Conservation (phyloP, 1,284 basidiomycete species). For the Tremellales sp. region DNA sequence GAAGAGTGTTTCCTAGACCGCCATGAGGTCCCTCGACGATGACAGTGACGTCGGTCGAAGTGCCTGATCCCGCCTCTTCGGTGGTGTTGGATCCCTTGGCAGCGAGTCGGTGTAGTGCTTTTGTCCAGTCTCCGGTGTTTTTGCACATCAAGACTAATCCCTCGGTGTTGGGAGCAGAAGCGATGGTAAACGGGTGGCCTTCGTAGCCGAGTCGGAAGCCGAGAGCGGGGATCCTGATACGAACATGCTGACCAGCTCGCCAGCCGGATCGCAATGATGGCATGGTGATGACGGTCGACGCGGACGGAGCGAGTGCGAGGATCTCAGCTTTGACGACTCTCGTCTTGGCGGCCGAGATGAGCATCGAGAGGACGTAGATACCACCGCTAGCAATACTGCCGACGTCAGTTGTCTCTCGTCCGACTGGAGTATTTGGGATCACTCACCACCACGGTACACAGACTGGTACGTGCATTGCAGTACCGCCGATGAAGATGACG, state of each 20-base stretch:
- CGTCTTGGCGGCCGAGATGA: conserved; percentile 36
- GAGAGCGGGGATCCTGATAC: conserved; percentile 40
- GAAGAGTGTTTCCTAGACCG: conserved; percentile 41
- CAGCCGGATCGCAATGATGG: conserved; percentile 43
- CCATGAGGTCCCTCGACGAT: conserved; percentile 47
- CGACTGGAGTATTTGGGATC: neutral
- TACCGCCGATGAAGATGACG: conserved; percentile 70
- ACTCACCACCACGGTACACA: conserved; percentile 58
- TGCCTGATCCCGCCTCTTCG: conserved; percentile 1
- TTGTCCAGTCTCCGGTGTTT: conserved; percentile 43
- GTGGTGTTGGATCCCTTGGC: neutral
- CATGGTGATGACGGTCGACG: conserved; percentile 41
- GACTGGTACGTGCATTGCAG: conserved; percentile 75
- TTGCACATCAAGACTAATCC: conserved; percentile 44
- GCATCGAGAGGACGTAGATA: conserved; percentile 42
- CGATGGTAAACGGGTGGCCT: conserved; percentile 49
- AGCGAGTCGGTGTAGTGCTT: conserved; percentile 31
- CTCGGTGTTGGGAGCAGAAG: conserved; percentile 41
- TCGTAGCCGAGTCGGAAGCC: conserved; percentile 30
- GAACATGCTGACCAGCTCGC: conserved; percentile 50
- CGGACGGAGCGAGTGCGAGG: conserved; percentile 30
- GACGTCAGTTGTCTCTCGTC: neutral
- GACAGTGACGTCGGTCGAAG: too few species aligned
- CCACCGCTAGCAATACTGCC: conserved; percentile 56
- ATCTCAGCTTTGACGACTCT: conserved; percentile 39